Evolutionary conservation across 2,329 filamentous ascomycete species (phyloP).

Genomic region (Byssothecium circinans): DNA sequence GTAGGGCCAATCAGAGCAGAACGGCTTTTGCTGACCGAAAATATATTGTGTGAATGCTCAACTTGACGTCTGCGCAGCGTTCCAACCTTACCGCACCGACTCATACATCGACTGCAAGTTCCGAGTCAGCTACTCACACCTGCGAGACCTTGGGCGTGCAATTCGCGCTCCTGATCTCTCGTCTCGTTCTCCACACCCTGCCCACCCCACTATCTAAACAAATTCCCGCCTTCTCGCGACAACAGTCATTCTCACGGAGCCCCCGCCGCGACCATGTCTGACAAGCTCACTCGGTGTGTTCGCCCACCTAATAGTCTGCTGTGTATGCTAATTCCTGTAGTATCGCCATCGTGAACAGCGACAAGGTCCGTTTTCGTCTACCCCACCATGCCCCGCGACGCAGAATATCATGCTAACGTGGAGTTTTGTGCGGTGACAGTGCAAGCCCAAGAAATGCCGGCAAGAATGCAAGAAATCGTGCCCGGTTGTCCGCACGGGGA

Average conservation of each 20-base stretch:
- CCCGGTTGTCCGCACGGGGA: slow-evolving; percentile 94
- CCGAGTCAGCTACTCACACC: too few relatives aligned
- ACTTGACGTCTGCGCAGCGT: too few relatives aligned
- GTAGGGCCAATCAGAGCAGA: too few relatives aligned
- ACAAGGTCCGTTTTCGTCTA: slow-evolving; percentile 69
- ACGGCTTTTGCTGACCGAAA: neutral
- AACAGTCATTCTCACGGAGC: neutral
- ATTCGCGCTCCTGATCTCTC: neutral
- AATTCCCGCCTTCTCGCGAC: neutral
- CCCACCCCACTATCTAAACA: slow-evolving; percentile 2
- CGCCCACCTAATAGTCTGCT: neutral
- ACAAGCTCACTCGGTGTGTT: slow-evolving; percentile 89
- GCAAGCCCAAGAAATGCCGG: slow-evolving; percentile 96
- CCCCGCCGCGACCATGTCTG: slow-evolving; percentile 64
- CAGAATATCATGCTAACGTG: slow-evolving; percentile 40
- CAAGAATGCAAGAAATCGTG: slow-evolving; percentile 99
- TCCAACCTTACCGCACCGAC: too few relatives aligned
- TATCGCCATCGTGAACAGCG: slow-evolving; percentile 97
- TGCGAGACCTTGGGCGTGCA: too few relatives aligned
- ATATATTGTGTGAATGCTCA: too few relatives aligned
- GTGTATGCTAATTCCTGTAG: slow-evolving; percentile 49
- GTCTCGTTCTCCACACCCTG: neutral
- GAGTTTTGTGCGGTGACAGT: slow-evolving; percentile 60
- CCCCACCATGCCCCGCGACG: slow-evolving; percentile 47
- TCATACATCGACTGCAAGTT: too few relatives aligned